These are phyloP conservation scores for Gossypium raimondii DNA, from an alignment of 345 rosid species.

Conservation along the genomic window DNA sequence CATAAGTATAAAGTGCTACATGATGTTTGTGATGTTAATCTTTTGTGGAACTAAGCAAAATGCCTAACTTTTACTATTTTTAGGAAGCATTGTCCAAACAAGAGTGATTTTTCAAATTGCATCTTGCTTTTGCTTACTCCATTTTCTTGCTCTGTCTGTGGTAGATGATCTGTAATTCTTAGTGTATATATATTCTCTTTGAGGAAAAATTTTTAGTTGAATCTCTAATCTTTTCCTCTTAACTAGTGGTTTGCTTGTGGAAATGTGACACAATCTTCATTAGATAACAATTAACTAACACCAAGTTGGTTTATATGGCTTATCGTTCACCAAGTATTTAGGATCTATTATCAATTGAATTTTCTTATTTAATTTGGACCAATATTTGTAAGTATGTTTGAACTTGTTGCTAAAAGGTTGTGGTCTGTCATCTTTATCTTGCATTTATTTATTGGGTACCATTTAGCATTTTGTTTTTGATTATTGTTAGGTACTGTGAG, in stretches of 20 bases:
- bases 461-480: not conserved
- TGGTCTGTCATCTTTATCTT: not conserved
- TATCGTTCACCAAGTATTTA: not conserved
- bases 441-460: not conserved
- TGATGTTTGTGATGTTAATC: not conserved
- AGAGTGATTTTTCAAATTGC: not conserved
- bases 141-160: not conserved
- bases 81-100: not conserved
- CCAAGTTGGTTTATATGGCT: not conserved
- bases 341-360: not conserved
- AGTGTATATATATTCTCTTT: not conserved
- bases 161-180: not conserved
- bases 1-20: not conserved
- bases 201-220: not conserved
- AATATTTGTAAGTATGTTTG: constrained; percentile 1
- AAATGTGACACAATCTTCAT: not conserved
- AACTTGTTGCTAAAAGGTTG: not conserved
- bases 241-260: not conserved
- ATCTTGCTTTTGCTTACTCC: not conserved
- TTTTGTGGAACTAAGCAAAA: not conserved
- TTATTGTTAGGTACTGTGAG: constrained; percentile 66
- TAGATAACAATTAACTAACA: constrained; percentile 1
- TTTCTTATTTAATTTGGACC: not conserved
- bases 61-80: not conserved
- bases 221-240: not conserved